A percentile compares a stretch with the other conserved stretches of the same genome.
phyloP scores from a whole-genome alignment of 768 basidiomycete genomes.

The Tylopilus vinaceipallidus region DNA sequence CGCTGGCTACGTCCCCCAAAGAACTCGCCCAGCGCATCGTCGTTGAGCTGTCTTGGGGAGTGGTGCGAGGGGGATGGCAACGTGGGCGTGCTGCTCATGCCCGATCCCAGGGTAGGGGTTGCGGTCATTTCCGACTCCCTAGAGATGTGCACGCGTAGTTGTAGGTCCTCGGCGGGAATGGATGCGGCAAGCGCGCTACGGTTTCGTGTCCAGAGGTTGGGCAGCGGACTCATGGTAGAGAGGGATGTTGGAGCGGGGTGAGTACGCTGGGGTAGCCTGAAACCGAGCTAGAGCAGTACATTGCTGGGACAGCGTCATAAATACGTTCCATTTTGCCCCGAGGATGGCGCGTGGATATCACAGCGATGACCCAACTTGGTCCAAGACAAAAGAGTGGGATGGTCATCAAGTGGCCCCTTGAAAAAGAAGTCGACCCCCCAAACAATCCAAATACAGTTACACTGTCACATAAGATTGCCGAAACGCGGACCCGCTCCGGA shows the following conservation, averaged over 20 bases:
- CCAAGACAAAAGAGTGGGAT: conserved; percentile 28
- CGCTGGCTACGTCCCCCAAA: conserved; percentile 30
- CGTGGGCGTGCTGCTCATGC: conserved; percentile 18
- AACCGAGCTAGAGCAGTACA: conserved; percentile 3
- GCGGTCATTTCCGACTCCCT: conserved; percentile 23
- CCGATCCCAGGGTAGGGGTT: conserved; percentile 13
- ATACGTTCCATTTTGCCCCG: conserved; percentile 18
- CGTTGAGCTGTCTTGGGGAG: conserved; percentile 24
- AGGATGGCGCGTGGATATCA: conserved; percentile 8
- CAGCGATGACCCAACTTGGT: conserved; percentile 19
- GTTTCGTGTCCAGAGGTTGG: conserved; percentile 9
- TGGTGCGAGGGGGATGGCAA: conserved; percentile 20
- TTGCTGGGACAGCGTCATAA: conserved; percentile 15
- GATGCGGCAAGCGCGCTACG: conserved; percentile 2
- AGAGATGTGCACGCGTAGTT: conserved; percentile 22
- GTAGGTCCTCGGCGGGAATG: conserved; percentile 16
- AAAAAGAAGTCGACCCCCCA: conserved; percentile 7
- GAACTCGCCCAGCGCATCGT: conserved; percentile 33
- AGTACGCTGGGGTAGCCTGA: conserved; percentile 10
- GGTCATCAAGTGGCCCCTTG: background rate
- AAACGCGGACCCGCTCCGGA: background rate
- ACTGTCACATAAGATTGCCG: background rate
- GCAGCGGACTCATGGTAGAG: conserved; percentile 15
- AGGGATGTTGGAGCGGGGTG: background rate
- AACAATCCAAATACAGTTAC: conserved; percentile 3